Conservation (phyloP, 2,329 filamentous ascomycete genomes). For the Monosporascus sp. region DNA sequence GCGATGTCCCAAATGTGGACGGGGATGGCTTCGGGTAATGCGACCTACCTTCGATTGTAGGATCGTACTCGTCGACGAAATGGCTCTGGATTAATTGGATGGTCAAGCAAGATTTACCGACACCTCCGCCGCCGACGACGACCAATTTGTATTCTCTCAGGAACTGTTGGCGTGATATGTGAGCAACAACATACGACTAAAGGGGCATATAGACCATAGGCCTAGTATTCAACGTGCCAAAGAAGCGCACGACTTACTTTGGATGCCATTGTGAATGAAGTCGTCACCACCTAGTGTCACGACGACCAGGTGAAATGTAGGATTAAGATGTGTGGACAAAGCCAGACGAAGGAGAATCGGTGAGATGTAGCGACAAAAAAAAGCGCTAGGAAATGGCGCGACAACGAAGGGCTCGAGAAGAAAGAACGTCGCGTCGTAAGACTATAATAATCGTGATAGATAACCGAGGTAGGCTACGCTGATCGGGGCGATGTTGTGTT, state of each 20-base stretch:
- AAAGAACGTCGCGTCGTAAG: too few species aligned
- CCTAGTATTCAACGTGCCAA: background rate
- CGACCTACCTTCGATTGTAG: conserved; percentile 88
- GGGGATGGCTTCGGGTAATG: background rate
- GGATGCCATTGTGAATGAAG: conserved; percentile 30
- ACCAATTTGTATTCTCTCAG: conserved; percentile 93
- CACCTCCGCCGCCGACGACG: conserved; percentile 94
- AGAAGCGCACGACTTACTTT: conserved; percentile 27
- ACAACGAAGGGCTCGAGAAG: too few species aligned
- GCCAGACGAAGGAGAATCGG: conserved; percentile 4
- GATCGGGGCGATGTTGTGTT: background rate
- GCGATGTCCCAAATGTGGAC: background rate
- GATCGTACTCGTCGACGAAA: conserved; percentile 99
- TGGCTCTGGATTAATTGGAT: conserved; percentile 95
- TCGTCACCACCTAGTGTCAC: conserved; percentile 13
- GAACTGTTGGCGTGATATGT: conserved; percentile 50
- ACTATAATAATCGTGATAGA: too few species aligned
- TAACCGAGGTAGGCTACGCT: too few species aligned
- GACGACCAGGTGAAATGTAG: conserved; percentile 3
- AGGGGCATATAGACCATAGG: background rate
- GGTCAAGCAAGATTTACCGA: conserved; percentile 98
- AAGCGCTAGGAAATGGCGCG: background rate
- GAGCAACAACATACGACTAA: conserved; percentile 7
- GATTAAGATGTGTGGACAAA: background rate
- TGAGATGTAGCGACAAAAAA: background rate